Evolutionary conservation across 2,329 filamentous ascomycete species (phyloP), one percentile per base, ranked within the genome.

Genomic region (Mycogone perniciosa): DNA sequence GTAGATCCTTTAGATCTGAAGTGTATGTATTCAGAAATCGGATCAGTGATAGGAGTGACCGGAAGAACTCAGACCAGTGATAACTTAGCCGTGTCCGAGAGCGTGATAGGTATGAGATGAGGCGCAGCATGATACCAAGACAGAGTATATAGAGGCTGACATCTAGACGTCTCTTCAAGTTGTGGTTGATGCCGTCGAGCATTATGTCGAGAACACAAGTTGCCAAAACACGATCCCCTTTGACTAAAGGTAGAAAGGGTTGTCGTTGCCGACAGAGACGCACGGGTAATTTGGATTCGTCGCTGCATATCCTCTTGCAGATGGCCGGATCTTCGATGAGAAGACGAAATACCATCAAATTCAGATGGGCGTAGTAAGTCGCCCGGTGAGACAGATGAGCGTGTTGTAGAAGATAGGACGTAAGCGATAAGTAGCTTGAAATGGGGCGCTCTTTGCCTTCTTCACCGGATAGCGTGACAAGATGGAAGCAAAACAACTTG

Each of bases 21-120:
- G 85, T 81, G 64, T 99, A 99, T 29, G 86, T 91, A 2, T 87
- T 89, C 41, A 97, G 76, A 72, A 99, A 99, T 40, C 89, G 86
- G 57, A 96, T 83, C 26, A 99, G 84, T 5, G 89, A 86, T 8
- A 97, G 79, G 4, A 99, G 76, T 2, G 88, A 88, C 46, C 91
- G 85, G 82, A 96, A 99, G 30, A 99, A 80, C 62, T 97, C 91
- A 1, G 89, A 84, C 93, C 93, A 99, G 70, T 99, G 93, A 66
- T 96, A 96, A 11, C 76, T 70, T 13, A 97, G 76, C 33, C 93
- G 86, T 31, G 85, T 90, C 60, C 89, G 84, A 44, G 86, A 88
- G 57, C 87, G 84, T 41, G 88, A 89, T 37, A 97, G 79, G 64
- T 92, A 88, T 6, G 89, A 89, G 35, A 97, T 79, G 46, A 95